phyloP scores from a whole-genome alignment of 441 rosid species.

The Euphorbia celastroides region DNA sequence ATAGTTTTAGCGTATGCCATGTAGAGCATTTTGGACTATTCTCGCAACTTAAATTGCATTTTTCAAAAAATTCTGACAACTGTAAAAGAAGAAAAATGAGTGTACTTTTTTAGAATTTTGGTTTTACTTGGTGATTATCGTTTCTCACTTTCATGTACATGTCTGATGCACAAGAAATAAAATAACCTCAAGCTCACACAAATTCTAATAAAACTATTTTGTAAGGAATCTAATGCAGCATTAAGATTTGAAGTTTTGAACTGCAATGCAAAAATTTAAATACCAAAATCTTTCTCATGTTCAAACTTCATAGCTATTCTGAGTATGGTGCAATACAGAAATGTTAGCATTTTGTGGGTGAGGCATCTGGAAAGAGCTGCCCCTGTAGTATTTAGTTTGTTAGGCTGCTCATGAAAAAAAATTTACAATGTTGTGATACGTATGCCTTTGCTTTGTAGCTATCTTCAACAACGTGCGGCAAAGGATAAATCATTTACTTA shows the following conservation, averaged over 20 bases:
- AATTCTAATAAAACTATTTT: background rate
- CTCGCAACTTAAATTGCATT: background rate
- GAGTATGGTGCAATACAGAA: background rate
- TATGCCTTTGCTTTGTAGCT: conserved; percentile 49
- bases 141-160: background rate
- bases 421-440: background rate
- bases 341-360: background rate
- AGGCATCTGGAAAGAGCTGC: conserved; percentile 6
- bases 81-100: background rate
- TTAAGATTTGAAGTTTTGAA: background rate
- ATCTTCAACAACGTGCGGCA: conserved; percentile 67
- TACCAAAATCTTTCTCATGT: background rate
- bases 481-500: conserved; percentile 78
- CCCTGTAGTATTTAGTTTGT: conserved; percentile 1
- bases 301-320: background rate
- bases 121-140: background rate
- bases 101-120: background rate
- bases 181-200: background rate
- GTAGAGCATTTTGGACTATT: background rate
- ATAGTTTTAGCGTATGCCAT: background rate
- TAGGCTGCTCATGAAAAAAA: background rate
- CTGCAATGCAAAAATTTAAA: background rate
- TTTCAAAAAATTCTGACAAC: background rate
- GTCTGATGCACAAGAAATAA: background rate
- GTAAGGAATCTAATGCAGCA: background rate